Evolutionary conservation across 345 rosid genomes (phyloP), one percentile per base, ranked within the genome.

Genomic region (Sonneratia alba): DNA sequence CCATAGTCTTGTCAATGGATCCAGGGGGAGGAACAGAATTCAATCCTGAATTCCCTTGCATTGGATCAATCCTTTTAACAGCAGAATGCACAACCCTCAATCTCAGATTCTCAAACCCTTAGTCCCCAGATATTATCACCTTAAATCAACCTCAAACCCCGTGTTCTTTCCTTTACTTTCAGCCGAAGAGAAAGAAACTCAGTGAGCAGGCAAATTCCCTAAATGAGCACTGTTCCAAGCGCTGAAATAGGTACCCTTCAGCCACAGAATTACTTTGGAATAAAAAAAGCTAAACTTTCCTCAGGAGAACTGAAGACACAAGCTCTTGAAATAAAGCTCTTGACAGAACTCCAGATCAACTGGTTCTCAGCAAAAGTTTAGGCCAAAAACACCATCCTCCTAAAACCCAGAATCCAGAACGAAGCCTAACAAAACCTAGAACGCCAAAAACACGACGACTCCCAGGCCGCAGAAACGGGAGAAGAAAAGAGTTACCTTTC

Each of bases 1-100:
- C 97, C 75, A 81, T 81, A 1, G 87, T 79, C 75, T 87, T 93
- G 72, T 91, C 92, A 59, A 67, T 62, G 65, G 71, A 71, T 73
- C 59, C 47, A n/a, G 81, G n/a, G 51, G 77, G 74, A 64, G 69
- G 73, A 67, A 40, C 67, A 69, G 78, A 56, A 66, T 72, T 68
- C 65, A 22, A 43, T 66, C 81, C 81, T n/a, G 74, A 78, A 63
- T 72, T 80, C 45, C 85, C 82, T 73, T 83, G 90, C 95, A 89
- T 87, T 49, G 3, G 32, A 40, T 40, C 9, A 40, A 40, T 40
- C 43, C 43, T 40, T 40, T 8, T 27, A 8, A 40, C 43, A 8
- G 43, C 43, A 40, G 43, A 40, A 40, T 4, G 43, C 43, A 40
- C 43, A 40, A 40, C 9, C 43, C 43, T 40, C 43, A 40, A 40